Evolutionary conservation across 1,284 basidiomycete genomes (phyloP).

Genomic region (Rhodotorula sp.): DNA sequence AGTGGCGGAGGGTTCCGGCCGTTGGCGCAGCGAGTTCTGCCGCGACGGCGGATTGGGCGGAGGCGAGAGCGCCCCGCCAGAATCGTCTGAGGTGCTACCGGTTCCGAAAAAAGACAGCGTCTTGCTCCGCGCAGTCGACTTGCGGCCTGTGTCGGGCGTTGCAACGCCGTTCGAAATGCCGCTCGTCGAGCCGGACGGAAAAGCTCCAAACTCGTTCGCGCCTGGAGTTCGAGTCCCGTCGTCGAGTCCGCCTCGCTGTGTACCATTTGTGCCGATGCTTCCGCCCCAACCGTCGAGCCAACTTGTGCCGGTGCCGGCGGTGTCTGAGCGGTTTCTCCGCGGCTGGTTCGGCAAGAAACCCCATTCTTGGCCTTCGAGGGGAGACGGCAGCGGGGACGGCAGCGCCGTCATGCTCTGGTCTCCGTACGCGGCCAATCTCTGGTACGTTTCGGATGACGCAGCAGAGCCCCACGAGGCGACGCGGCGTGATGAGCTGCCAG

Average conservation of each 20-base stretch:
- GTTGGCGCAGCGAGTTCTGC: conserved; percentile 18
- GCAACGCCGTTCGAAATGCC: neutral
- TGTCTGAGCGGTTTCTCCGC: neutral
- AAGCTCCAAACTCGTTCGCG: conserved; percentile 2
- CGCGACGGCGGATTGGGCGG: conserved; percentile 37
- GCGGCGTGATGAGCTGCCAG: conserved; percentile 12
- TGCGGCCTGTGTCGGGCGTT: neutral
- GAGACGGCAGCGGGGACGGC: conserved; percentile 30
- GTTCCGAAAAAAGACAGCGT: conserved; percentile 36
- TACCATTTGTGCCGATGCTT: neutral
- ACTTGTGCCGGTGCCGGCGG: neutral
- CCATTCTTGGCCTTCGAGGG: conserved; percentile 25
- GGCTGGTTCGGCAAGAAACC: conserved; percentile 16
- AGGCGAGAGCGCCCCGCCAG: conserved; percentile 11
- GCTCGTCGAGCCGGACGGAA: conserved; percentile 2
- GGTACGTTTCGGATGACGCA: conserved; percentile 14
- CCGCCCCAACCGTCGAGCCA: conserved; percentile 3
- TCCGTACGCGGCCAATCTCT: conserved; percentile 11
- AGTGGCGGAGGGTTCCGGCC: neutral
- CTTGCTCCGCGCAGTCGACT: conserved; percentile 22
- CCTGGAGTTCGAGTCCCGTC: neutral
- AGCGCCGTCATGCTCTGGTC: conserved; percentile 23
- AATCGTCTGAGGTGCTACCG: neutral
- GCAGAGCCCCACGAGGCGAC: conserved; percentile 34
- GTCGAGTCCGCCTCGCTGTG: neutral